Evolutionary conservation across 177 flowering plant species (phyloP).

Genomic region (Vitis hybrid): DNA sequence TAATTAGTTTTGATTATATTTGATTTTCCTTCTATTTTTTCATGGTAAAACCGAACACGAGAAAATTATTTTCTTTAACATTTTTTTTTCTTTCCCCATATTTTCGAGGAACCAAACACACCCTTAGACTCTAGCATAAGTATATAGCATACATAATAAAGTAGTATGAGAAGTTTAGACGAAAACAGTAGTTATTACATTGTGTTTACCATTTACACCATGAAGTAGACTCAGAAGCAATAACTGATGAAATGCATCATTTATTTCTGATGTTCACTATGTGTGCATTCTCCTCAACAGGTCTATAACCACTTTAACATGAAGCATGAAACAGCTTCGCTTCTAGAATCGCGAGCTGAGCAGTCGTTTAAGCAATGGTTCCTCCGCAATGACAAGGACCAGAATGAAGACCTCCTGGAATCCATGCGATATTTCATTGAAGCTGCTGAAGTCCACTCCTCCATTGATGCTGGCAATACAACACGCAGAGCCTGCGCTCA

Average conservation of each 20-base stretch:
- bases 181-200: not conserved
- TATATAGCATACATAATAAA: not conserved
- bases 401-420: constrained; percentile 88
- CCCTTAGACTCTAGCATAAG: not conserved
- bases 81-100: no score
- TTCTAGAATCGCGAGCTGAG: constrained; percentile 78
- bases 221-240: no score
- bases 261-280: not conserved
- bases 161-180: not conserved
- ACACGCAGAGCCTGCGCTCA: constrained; percentile 80
- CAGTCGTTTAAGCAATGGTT: constrained; percentile 68
- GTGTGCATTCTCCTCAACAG: constrained; percentile 32
- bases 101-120: not conserved
- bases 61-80: no score
- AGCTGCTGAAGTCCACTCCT: constrained; percentile 86
- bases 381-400: constrained; percentile 68
- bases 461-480: constrained; percentile 94
- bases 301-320: constrained; percentile 95
- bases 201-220: no score
- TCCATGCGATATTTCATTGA: constrained; percentile 88
- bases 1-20: no score
- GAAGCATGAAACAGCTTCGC: constrained; percentile 94
- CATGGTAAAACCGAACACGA: no score
- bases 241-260: not conserved
- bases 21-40: no score